Conservation (phyloP, 352 stramenopile genomes). For the Aphanomyces euteiches region DNA sequence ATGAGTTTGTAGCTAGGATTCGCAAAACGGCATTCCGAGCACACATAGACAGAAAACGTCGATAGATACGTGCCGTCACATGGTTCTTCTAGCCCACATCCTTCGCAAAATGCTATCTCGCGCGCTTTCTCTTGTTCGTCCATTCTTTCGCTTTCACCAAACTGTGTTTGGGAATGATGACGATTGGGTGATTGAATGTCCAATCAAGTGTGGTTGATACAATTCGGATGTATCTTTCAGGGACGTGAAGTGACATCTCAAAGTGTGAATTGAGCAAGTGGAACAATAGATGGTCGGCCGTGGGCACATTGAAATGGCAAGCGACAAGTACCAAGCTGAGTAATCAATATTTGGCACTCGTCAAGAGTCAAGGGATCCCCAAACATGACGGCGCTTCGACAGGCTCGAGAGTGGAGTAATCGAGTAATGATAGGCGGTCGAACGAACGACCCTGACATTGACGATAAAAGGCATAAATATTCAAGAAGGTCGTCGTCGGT, state of each 20-base stretch:
- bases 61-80: constrained; percentile 18
- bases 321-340: constrained; percentile 65
- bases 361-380: constrained; percentile 70
- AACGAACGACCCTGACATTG: constrained; percentile 35
- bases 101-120: constrained; percentile 9
- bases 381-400: constrained; percentile 92
- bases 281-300: constrained; percentile 82
- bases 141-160: neutral
- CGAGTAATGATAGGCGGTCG: constrained; percentile 73
- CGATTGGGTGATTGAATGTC: constrained; percentile 14
- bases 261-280: constrained; percentile 65
- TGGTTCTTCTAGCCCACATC: constrained; percentile 10
- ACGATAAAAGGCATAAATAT: constrained; percentile 65
- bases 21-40: constrained; percentile 13
- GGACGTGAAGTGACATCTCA: neutral
- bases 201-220: neutral
- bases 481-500: constrained; percentile 76
- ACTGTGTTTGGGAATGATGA: neutral
- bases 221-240: no score
- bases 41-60: constrained; percentile 20
- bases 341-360: constrained; percentile 69
- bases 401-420: constrained; percentile 84
- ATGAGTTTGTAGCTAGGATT: constrained; percentile 17
- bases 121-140: neutral
- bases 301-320: constrained; percentile 90